Evolutionary conservation across 2,329 filamentous ascomycete species (phyloP).

Genomic region (Neobulgaria alba): DNA sequence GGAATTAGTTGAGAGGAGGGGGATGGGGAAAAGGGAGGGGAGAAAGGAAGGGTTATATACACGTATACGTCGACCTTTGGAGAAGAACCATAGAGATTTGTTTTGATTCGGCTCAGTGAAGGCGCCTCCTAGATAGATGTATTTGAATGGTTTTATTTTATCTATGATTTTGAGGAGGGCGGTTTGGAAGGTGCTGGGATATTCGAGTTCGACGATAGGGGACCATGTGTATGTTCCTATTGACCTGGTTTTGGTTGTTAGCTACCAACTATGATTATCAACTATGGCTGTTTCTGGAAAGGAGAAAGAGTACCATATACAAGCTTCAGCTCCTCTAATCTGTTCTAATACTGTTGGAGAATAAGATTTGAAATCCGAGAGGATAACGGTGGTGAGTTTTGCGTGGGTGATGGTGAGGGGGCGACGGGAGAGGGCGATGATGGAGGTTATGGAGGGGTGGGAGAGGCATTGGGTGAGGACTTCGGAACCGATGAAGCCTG

Average conservation of each 20-base stretch:
- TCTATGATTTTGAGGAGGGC: conserved; percentile 9
- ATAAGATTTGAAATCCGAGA: conserved; percentile 15
- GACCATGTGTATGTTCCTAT: conserved; percentile 12
- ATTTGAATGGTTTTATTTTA: conserved; percentile 34
- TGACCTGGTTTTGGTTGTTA: conserved; percentile 26
- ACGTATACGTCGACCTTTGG: conserved; percentile 29
- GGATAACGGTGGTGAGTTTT: conserved; percentile 37
- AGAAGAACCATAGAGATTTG: conserved; percentile 33
- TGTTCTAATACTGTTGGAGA: conserved; percentile 18
- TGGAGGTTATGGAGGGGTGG: conserved; percentile 40
- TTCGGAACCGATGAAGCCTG: conserved; percentile 48
- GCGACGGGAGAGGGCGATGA: conserved; percentile 43
- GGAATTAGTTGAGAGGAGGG: not conserved
- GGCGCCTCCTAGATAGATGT: conserved; percentile 33
- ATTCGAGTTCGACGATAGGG: conserved; percentile 12
- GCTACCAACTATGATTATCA: conserved; percentile 41
- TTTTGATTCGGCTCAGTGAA: conserved; percentile 34
- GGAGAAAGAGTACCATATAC: conserved; percentile 20
- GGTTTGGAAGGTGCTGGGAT: conserved; percentile 12
- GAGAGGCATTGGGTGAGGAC: conserved; percentile 43
- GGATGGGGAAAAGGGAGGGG: not conserved
- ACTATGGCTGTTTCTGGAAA: no score
- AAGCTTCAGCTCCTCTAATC: conserved; percentile 14
- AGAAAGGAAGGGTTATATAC: conserved; percentile 3
- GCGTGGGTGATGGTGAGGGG: conserved; percentile 33